These are phyloP conservation scores for Lyophyllum atratum DNA, from an alignment of 768 basidiomycete species.

Conservation along the genomic window DNA sequence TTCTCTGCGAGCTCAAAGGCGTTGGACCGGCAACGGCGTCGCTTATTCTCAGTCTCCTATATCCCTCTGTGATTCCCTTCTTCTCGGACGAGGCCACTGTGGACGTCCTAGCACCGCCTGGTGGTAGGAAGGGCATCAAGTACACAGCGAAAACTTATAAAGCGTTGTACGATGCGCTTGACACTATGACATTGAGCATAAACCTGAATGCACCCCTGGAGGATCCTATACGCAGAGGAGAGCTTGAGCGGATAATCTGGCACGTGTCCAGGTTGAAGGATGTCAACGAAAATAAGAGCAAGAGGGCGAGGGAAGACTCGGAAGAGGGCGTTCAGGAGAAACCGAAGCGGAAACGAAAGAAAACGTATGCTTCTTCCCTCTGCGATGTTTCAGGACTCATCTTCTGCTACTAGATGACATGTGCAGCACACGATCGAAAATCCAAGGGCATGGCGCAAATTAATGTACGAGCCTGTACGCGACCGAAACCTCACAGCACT, in stretches of 20 bases:
- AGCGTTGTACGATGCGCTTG: background rate
- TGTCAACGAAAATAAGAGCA: background rate
- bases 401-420: background rate
- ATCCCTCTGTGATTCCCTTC: background rate
- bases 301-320: background rate
- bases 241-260: background rate
- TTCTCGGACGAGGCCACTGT: background rate
- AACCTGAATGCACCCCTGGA: background rate
- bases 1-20: background rate
- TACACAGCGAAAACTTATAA: background rate
- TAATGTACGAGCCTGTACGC: no score
- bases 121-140: background rate
- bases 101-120: background rate
- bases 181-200: background rate
- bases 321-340: background rate
- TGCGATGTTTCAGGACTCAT: background rate
- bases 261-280: background rate
- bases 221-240: background rate
- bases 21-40: background rate
- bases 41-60: background rate
- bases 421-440: background rate
- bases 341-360: background rate
- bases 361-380: background rate
- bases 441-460: no score
- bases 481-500: no score